phyloP scores from a whole-genome alignment of 1,284 basidiomycete genomes.

The Ganoderma lingzhi region DNA sequence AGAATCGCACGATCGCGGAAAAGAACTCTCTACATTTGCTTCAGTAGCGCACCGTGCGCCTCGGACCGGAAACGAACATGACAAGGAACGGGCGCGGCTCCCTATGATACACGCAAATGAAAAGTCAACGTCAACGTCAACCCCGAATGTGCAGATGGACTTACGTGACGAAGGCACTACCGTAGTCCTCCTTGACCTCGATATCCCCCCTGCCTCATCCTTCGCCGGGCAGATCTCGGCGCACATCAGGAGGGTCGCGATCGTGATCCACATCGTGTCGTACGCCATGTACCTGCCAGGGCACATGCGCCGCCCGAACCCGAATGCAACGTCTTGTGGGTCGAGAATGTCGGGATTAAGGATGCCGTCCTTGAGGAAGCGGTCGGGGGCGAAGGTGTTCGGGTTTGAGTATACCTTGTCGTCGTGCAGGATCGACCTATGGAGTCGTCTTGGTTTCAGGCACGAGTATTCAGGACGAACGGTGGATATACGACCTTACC shows the following conservation, averaged over 20 bases:
- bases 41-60: background rate
- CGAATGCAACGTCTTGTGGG: constrained; percentile 34
- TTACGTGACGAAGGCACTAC: constrained; percentile 26
- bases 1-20: no score
- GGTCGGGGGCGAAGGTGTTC: constrained; percentile 35
- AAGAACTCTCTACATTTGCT: background rate
- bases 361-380: constrained; percentile 33
- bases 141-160: background rate
- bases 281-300: constrained; percentile 38
- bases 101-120: constrained; percentile 7
- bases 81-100: constrained; percentile 32
- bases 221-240: constrained; percentile 35
- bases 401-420: constrained; percentile 31
- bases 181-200: constrained; percentile 18
- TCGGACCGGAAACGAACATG: constrained; percentile 24
- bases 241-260: constrained; percentile 34
- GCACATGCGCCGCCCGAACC: constrained; percentile 36
- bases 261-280: constrained; percentile 34
- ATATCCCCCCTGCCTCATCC: constrained; percentile 24
- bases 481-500: constrained; percentile 4
- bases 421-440: constrained; percentile 37
- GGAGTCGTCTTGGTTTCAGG: no score
- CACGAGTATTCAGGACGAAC: no score
- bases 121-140: background rate
- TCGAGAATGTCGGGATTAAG: constrained; percentile 22